Base-by-base conservation (phyloP, 306 rosid species). In the Fagus sylvatica region DNA sequence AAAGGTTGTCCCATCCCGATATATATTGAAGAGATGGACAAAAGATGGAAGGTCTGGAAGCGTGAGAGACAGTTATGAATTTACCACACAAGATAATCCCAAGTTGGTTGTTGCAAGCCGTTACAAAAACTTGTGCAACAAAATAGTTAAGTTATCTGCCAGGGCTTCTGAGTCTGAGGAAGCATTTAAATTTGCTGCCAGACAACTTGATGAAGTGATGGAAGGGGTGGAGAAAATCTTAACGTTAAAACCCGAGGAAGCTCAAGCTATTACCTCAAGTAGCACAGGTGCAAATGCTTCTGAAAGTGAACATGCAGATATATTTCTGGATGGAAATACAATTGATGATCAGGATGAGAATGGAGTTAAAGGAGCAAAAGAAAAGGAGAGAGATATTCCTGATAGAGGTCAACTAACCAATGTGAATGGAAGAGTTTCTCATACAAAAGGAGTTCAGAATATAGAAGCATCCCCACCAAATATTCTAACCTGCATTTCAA, bases 1-100 rank as follows among this genome's bases (percentile, higher is more conserved):
- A 76, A 88, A 85, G 86, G 85, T 88, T 43, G 83, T 86, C 75
- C 92, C 95, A 49, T 53, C 87, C 80, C 72, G 6, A 78, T 88
- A 90, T 72, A 76, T 86, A 75, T 79, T 76, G 79, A 81, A 87
- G 86, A 87, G 96, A 80, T 90, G 96, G 93, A 84, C 85, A 59
- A 84, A 68, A 80, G 80, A 84, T 65, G 89, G 87, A 71, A 86
- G 92, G 72, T 73, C 84, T 80, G 82, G 79, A 78, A 73, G 65
- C 64, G 68, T 55, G 71, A 75, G 78, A 81, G 87, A 70, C 37
- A 54, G 69, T 79, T 54, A 57, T 17, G 73, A 82, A 76, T 72
- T 74, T 60, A 17, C 85, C 51, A 56, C 54, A 46, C 79, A 61
- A 62, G 87, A 85, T 56, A 82, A 79, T 74, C 89, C 85, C 34